phyloP scores from a whole-genome alignment of 2,329 filamentous ascomycete species.

The Claviceps sorghi region DNA sequence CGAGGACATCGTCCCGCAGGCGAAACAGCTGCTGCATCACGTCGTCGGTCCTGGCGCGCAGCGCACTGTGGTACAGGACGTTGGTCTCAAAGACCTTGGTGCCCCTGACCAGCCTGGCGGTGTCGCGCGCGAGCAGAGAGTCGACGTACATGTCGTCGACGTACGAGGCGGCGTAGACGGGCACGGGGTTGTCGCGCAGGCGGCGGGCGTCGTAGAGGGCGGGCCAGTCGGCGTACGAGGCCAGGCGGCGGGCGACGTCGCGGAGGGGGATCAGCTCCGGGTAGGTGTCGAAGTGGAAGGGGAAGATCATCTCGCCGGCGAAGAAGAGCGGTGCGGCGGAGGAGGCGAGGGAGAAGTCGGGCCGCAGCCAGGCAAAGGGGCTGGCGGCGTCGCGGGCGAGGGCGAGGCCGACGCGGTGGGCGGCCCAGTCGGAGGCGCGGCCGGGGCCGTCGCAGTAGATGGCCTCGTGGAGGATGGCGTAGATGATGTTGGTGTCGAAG shows the following conservation, averaged over 20 bases:
- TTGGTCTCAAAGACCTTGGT: conserved; percentile 78
- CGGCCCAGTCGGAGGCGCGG: conserved; percentile 59
- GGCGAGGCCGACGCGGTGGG: conserved; percentile 43
- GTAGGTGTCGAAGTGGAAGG: conserved; percentile 71
- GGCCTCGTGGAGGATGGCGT: conserved; percentile 74
- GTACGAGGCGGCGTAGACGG: conserved; percentile 73
- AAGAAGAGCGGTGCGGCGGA: conserved; percentile 49
- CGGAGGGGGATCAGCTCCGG: conserved; percentile 57
- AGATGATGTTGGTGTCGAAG: conserved; percentile 68
- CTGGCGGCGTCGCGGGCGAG: conserved; percentile 18
- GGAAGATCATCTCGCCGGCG: conserved; percentile 85
- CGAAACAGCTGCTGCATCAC: conserved; percentile 63
- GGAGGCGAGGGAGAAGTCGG: conserved; percentile 13
- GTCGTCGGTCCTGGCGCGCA: conserved; percentile 59
- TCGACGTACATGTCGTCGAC: conserved; percentile 90
- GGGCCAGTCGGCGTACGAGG: conserved; percentile 55
- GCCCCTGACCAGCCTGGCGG: conserved; percentile 58
- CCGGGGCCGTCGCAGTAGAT: conserved; percentile 63
- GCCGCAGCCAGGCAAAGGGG: conserved; percentile 36
- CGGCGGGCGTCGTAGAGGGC: conserved; percentile 61
- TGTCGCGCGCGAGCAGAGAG: conserved; percentile 56
- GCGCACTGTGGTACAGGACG: conserved; percentile 70
- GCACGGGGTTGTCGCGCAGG: conserved; percentile 63
- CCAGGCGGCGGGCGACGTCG: conserved; percentile 56
- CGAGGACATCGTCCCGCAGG: conserved; percentile 54